A percentile compares a stretch with the other conserved stretches of the same genome.
These are phyloP conservation scores for Cercospora brassicicola DNA, from an alignment of 2,329 filamentous ascomycete genomes.

Conservation along the genomic window DNA sequence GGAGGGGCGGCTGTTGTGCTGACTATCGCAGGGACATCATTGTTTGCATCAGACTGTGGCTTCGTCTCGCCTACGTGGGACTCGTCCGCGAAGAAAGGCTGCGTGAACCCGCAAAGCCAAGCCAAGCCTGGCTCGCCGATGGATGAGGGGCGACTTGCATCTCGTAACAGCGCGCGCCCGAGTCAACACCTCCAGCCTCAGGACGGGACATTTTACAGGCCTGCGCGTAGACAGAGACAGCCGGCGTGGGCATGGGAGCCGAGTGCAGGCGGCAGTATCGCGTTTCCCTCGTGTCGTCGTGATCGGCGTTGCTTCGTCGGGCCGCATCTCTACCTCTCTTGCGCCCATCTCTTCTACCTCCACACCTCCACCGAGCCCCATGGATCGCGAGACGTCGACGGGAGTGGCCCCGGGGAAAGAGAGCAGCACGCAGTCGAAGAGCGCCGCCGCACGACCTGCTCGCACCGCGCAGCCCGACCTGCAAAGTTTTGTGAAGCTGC, in stretches of 20 bases:
- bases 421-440: slow-evolving; percentile 7
- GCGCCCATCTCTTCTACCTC: not conserved
- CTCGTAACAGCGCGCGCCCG: not conserved
- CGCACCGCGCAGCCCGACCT: not conserved
- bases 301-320: slow-evolving; percentile 8
- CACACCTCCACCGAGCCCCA: slow-evolving; percentile 7
- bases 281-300: slow-evolving; percentile 7
- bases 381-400: slow-evolving; percentile 3
- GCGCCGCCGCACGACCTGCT: not conserved
- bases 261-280: not conserved
- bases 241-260: not conserved
- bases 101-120: not conserved
- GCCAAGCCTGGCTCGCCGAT: not conserved
- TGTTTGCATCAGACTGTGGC: not conserved
- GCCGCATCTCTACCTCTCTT: not conserved
- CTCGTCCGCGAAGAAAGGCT: not conserved
- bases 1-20: not conserved
- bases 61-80: not conserved
- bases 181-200: not conserved
- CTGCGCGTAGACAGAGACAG: not conserved
- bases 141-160: not conserved
- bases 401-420: slow-evolving; percentile 1
- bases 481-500: slow-evolving; percentile 13
- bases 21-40: not conserved
- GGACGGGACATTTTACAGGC: not conserved